Conservation (phyloP, 2,329 filamentous ascomycete species). For the Neopestalotiopsis sp. region DNA sequence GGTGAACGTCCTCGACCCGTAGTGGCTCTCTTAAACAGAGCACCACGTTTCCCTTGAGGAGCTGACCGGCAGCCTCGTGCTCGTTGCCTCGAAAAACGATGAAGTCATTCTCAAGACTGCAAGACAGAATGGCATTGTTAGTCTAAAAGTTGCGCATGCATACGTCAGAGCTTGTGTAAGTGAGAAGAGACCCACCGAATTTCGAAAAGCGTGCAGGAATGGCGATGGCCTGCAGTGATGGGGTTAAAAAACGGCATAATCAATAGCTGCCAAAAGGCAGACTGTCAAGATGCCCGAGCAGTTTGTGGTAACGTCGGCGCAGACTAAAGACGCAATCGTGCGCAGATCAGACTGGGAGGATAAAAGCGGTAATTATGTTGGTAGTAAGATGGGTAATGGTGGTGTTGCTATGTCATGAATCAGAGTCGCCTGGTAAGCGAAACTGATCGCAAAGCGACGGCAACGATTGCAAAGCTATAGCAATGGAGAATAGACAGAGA, state of each 20-base stretch:
- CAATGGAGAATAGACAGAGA: background rate
- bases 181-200: slow-evolving; percentile 34
- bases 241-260: slow-evolving; percentile 39
- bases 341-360: background rate
- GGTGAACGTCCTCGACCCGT: slow-evolving; percentile 74
- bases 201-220: slow-evolving; percentile 40
- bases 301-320: background rate
- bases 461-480: background rate
- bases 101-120: slow-evolving; percentile 78
- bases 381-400: background rate
- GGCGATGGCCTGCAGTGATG: slow-evolving; percentile 36
- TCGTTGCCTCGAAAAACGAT: slow-evolving; percentile 79
- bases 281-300: background rate
- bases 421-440: slow-evolving; percentile 7
- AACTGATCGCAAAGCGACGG: background rate
- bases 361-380: background rate
- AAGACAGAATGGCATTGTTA: background rate
- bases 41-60: slow-evolving; percentile 76
- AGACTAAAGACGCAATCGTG: slow-evolving; percentile 7
- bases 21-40: slow-evolving; percentile 74
- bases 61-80: slow-evolving; percentile 76
- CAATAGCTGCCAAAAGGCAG: background rate
- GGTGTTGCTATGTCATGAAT: background rate
- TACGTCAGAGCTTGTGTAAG: slow-evolving; percentile 13
- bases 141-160: background rate